Evolutionary conservation across 441 rosid genomes (phyloP).

Genomic region (Francoa sonchifolia): DNA sequence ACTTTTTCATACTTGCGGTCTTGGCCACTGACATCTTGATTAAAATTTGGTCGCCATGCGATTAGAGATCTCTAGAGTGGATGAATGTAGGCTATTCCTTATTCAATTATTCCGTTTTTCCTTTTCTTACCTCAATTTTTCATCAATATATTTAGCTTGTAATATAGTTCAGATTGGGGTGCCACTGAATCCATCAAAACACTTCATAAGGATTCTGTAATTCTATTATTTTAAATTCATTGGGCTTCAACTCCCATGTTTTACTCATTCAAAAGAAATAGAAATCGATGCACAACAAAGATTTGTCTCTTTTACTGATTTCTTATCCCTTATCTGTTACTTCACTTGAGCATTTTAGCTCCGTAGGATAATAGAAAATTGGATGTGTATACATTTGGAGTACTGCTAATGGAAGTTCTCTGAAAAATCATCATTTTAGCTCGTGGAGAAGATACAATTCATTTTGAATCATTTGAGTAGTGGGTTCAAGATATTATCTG

Average conservation of each 20-base stretch:
- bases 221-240: slow-evolving; percentile 22
- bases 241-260: slow-evolving; percentile 17
- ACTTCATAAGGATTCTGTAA: slow-evolving; percentile 13
- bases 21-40: slow-evolving; percentile 10
- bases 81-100: slow-evolving; percentile 19
- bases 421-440: too few relatives aligned
- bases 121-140: slow-evolving; percentile 21
- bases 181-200: slow-evolving; percentile 14
- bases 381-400: too few relatives aligned
- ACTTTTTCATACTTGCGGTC: slow-evolving; percentile 2
- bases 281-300: too few relatives aligned
- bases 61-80: slow-evolving; percentile 9
- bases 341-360: too few relatives aligned
- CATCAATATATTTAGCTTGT: slow-evolving; percentile 21
- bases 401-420: too few relatives aligned
- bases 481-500: too few relatives aligned
- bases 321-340: too few relatives aligned
- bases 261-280: slow-evolving; percentile 16
- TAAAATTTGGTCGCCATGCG: slow-evolving; percentile 6
- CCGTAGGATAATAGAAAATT: too few relatives aligned
- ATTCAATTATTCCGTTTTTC: slow-evolving; percentile 14
- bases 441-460: too few relatives aligned
- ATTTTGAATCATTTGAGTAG: too few relatives aligned
- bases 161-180: slow-evolving; percentile 21
- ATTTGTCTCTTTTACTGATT: too few relatives aligned